phyloP scores from a whole-genome alignment of 441 rosid genomes.

The Aleurites moluccanus region DNA sequence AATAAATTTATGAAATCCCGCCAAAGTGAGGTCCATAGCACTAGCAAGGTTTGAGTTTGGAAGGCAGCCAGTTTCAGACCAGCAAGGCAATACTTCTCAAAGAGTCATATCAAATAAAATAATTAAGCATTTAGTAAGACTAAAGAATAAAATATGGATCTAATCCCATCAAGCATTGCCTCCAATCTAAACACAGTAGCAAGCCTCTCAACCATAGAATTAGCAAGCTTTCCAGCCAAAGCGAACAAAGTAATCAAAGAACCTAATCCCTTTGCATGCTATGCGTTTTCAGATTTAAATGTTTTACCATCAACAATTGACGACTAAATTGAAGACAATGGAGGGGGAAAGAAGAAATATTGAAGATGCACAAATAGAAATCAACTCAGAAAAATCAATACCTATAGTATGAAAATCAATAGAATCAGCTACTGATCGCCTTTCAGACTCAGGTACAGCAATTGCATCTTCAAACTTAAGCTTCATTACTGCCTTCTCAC shows the following conservation, averaged over 20 bases:
- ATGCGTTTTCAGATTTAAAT: neutral
- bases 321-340: neutral
- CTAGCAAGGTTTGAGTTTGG: neutral
- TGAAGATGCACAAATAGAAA: slow-evolving; percentile 3
- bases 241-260: neutral
- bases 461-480: slow-evolving; percentile 97
- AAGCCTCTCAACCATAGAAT: neutral
- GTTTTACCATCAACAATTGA: neutral
- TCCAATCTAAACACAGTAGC: neutral
- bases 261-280: neutral
- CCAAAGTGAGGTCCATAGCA: neutral
- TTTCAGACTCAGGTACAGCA: slow-evolving; percentile 68
- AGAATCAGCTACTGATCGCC: slow-evolving; percentile 75
- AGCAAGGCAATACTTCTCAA: slow-evolving; percentile 11
- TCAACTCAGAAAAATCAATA: slow-evolving; percentile 27
- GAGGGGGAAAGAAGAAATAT: neutral
- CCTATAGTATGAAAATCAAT: slow-evolving; percentile 80
- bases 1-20: neutral
- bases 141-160: neutral
- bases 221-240: neutral
- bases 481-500: slow-evolving; percentile 94
- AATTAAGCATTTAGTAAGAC: neutral
- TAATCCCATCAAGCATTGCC: neutral
- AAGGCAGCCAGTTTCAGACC: neutral
- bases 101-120: neutral